Conservation (phyloP, 768 basidiomycete species). For the Lentinus brumalis region DNA sequence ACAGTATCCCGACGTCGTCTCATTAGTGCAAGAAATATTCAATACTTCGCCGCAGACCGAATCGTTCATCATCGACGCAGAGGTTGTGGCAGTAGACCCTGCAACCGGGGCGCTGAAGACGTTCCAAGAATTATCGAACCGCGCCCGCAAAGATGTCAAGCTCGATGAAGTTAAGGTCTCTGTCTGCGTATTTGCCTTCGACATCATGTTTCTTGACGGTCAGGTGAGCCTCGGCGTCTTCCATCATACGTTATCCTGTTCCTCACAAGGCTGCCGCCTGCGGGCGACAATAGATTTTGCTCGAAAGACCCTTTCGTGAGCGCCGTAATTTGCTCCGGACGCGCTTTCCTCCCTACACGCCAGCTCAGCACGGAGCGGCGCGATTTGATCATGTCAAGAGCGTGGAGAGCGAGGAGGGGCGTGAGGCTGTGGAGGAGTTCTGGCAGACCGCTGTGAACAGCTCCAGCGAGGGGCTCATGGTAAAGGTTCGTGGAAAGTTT, state of each 20-base stretch:
- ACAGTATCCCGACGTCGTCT: constrained; percentile 82
- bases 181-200: constrained; percentile 87
- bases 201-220: constrained; percentile 84
- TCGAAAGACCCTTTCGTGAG: constrained; percentile 68
- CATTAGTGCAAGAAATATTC: constrained; percentile 56
- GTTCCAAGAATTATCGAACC: constrained; percentile 86
- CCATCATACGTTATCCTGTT: constrained; percentile 8
- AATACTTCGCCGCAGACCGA: constrained; percentile 39
- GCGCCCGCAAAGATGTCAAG: constrained; percentile 82
- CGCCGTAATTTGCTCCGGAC: constrained; percentile 66
- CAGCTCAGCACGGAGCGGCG: constrained; percentile 51
- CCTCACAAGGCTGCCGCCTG: background rate
- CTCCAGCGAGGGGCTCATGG: constrained; percentile 91
- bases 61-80: constrained; percentile 83
- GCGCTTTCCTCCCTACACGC: constrained; percentile 56
- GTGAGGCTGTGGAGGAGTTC: constrained; percentile 69
- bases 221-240: constrained; percentile 51
- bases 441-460: constrained; percentile 75
- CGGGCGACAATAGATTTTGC: constrained; percentile 52
- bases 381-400: constrained; percentile 75
- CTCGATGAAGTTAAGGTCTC: constrained; percentile 72
- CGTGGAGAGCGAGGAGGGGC: constrained; percentile 63
- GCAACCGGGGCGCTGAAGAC: constrained; percentile 62
- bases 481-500: constrained; percentile 58
- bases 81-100: constrained; percentile 82